These are phyloP conservation scores for Suillus sp. DNA, from an alignment of 768 basidiomycete species.

Conservation along the genomic window DNA sequence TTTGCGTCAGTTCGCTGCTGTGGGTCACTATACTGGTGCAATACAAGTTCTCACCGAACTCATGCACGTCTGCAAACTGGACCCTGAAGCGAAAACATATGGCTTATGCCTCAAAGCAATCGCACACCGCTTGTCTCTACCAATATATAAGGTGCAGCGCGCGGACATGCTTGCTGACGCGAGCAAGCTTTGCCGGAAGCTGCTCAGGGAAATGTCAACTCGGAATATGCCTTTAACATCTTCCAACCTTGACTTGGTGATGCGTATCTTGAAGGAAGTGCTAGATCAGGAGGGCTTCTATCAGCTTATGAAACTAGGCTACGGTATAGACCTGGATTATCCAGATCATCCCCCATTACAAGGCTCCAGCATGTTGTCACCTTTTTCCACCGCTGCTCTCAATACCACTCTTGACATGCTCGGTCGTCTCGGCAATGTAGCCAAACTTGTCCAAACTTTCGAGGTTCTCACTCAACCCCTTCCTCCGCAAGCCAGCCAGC, in stretches of 20 bases:
- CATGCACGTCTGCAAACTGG: slow-evolving; percentile 38
- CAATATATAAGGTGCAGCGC: slow-evolving; percentile 44
- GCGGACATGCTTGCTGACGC: slow-evolving; percentile 43
- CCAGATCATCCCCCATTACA: slow-evolving; percentile 62
- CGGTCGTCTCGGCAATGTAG: slow-evolving; percentile 58
- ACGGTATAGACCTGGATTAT: slow-evolving; percentile 75
- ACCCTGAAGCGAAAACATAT: slow-evolving; percentile 59
- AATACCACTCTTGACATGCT: slow-evolving; percentile 75
- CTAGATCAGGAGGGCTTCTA: slow-evolving; percentile 58
- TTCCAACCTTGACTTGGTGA: slow-evolving; percentile 62
- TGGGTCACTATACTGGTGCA: slow-evolving; percentile 67
- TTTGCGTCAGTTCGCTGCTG: slow-evolving; percentile 72
- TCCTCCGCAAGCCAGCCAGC: slow-evolving; percentile 47
- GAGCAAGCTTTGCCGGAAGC: slow-evolving; percentile 46
- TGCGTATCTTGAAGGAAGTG: slow-evolving; percentile 68
- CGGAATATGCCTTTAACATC: slow-evolving; percentile 53
- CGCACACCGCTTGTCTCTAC: slow-evolving; percentile 65
- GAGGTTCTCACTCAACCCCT: slow-evolving; percentile 78
- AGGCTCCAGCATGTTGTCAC: slow-evolving; percentile 35
- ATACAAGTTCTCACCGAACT: slow-evolving; percentile 66
- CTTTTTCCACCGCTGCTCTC: slow-evolving; percentile 64
- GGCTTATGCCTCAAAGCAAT: slow-evolving; percentile 69
- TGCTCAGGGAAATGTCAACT: slow-evolving; percentile 61
- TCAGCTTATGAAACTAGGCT: slow-evolving; percentile 62
- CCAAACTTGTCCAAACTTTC: slow-evolving; percentile 73